These are phyloP conservation scores for Annulohypoxylon moriforme DNA, from an alignment of 495 filamentous ascomycete species.

Conservation along the genomic window DNA sequence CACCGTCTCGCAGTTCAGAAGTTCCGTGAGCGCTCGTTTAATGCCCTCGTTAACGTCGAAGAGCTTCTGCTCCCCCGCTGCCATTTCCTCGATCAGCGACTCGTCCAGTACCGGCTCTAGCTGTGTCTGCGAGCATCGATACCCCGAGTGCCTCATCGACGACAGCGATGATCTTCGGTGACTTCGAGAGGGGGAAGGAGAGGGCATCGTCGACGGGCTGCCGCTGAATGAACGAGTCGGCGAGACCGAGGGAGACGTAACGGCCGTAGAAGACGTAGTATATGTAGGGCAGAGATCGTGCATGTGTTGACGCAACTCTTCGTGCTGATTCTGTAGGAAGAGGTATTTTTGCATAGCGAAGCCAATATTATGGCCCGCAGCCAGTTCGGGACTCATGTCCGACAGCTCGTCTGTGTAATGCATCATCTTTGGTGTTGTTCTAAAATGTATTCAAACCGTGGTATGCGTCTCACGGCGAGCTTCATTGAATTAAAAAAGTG, in stretches of 20 bases:
- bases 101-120: constrained; percentile 55
- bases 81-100: constrained; percentile 54
- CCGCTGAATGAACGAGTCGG: constrained; percentile 47
- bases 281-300: constrained; percentile 56
- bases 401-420: constrained; percentile 34
- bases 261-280: constrained; percentile 44
- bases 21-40: constrained; percentile 72
- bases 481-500: constrained; percentile 33
- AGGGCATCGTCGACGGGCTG: constrained; percentile 35
- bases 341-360: constrained; percentile 68
- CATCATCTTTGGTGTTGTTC: constrained; percentile 24
- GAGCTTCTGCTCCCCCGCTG: constrained; percentile 63
- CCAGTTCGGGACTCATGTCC: constrained; percentile 15
- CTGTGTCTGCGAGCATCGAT: constrained; percentile 37
- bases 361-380: constrained; percentile 53
- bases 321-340: constrained; percentile 65
- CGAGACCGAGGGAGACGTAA: constrained; percentile 52
- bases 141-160: constrained; percentile 21
- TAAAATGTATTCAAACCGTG: constrained; percentile 20
- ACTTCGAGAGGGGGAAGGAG: constrained; percentile 37
- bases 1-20: constrained; percentile 71
- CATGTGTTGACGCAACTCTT: constrained; percentile 62
- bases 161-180: constrained; percentile 49
- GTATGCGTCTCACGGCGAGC: constrained; percentile 37
- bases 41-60: constrained; percentile 72